Evolutionary conservation across 352 stramenopile species (phyloP).

Genomic region (Globisporangium radiosum): DNA sequence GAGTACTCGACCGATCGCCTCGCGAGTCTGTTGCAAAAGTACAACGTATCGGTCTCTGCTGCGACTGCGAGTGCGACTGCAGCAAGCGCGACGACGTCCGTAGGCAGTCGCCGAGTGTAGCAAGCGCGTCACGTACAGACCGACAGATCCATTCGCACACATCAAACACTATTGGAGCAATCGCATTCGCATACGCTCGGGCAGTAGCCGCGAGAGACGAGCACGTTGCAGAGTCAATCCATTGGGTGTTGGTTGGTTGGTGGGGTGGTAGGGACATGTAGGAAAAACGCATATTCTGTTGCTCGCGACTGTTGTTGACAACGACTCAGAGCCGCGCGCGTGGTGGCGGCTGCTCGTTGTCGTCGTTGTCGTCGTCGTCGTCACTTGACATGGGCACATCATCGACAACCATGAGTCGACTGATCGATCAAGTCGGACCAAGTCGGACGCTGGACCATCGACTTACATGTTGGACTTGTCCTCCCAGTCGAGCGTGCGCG

Average conservation of each 20-base stretch:
- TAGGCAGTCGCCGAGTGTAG: no score
- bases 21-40: slow-evolving; percentile 52
- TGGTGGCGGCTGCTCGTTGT: background rate
- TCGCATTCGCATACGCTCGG: no score
- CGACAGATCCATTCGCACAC: no score
- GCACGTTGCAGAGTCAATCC: no score
- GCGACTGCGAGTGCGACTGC: background rate
- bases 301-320: background rate
- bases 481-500: slow-evolving; percentile 84
- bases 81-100: background rate
- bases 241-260: no score
- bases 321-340: background rate
- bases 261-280: no score
- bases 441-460: background rate
- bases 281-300: no score
- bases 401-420: background rate
- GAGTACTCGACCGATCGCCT: slow-evolving; percentile 59
- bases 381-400: background rate
- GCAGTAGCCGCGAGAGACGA: no score
- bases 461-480: slow-evolving; percentile 25
- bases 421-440: no score
- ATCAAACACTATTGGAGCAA: no score
- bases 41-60: slow-evolving; percentile 46
- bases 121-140: no score
- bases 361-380: background rate